Conservation (phyloP, 2,329 filamentous ascomycete genomes). For the Fusarium newnesense region DNA sequence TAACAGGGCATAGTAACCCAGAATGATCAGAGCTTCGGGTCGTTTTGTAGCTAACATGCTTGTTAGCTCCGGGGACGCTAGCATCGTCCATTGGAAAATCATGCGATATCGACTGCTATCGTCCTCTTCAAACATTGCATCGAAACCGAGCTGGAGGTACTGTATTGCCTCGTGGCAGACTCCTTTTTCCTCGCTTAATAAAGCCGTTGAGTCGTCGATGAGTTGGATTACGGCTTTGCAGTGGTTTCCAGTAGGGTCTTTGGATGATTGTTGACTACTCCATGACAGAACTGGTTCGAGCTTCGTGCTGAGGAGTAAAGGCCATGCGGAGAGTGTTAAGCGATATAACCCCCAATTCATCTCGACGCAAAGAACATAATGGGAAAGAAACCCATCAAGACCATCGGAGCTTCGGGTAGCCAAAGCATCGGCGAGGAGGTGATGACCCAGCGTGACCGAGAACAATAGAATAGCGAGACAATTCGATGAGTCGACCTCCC, state of each 20-base stretch:
- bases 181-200: neutral
- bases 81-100: slow-evolving; percentile 33
- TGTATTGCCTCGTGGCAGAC: neutral
- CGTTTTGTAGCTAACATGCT: neutral
- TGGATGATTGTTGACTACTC: slow-evolving; percentile 1
- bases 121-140: neutral
- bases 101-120: neutral
- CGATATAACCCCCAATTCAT: slow-evolving; percentile 24
- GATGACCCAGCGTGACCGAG: slow-evolving; percentile 11
- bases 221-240: neutral
- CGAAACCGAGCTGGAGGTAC: slow-evolving; percentile 21
- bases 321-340: neutral
- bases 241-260: neutral
- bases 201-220: rapidly evolving
- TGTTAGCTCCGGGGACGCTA: slow-evolving; percentile 3
- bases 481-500: neutral
- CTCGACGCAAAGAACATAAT: slow-evolving; percentile 20
- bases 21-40: neutral
- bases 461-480: slow-evolving; percentile 30
- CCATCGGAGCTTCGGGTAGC: neutral
- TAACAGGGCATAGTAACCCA: slow-evolving; percentile 24
- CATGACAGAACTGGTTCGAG: slow-evolving; percentile 3
- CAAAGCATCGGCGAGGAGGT: slow-evolving; percentile 22
- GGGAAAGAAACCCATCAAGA: neutral
- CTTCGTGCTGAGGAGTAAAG: slow-evolving; percentile 1